A percentile compares a stretch with the other conserved stretches of the same genome.
phyloP scores from a whole-genome alignment of 2,329 filamentous ascomycete species.

The Pyricularia sp. region DNA sequence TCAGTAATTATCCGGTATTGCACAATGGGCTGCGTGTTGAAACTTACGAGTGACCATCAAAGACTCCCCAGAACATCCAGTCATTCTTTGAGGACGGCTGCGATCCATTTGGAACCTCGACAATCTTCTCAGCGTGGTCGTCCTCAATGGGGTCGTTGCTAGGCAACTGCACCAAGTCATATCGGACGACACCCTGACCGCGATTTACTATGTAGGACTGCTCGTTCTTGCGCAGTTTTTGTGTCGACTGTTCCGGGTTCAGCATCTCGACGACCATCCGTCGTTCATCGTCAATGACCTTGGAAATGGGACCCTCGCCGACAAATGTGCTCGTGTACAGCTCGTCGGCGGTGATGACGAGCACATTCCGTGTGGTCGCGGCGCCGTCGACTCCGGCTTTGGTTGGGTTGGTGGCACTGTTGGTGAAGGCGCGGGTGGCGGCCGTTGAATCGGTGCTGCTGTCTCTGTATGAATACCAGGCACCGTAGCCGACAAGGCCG shows the following conservation, averaged over 20 bases:
- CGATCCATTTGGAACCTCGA: constrained; percentile 62
- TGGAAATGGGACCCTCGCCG: constrained; percentile 75
- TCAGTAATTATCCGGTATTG: not conserved
- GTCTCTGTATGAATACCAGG: constrained; percentile 59
- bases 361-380: constrained; percentile 48
- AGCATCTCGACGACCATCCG: constrained; percentile 90
- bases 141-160: constrained; percentile 98
- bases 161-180: constrained; percentile 86
- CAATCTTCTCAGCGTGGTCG: constrained; percentile 95
- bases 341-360: constrained; percentile 82
- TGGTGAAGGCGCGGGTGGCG: constrained; percentile 1
- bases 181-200: constrained; percentile 82
- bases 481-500: constrained; percentile 60
- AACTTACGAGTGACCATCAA: constrained; percentile 84
- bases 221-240: constrained; percentile 78
- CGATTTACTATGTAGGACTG: constrained; percentile 84
- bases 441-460: constrained; percentile 6
- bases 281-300: constrained; percentile 74
- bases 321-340: constrained; percentile 79
- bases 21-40: constrained; percentile 6
- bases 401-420: not conserved
- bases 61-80: constrained; percentile 99
- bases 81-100: constrained; percentile 46
- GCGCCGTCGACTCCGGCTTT: constrained; percentile 15
- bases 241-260: constrained; percentile 83